Evolutionary conservation across 2,329 filamentous ascomycete species (phyloP).

Genomic region (Xylaria sp.): DNA sequence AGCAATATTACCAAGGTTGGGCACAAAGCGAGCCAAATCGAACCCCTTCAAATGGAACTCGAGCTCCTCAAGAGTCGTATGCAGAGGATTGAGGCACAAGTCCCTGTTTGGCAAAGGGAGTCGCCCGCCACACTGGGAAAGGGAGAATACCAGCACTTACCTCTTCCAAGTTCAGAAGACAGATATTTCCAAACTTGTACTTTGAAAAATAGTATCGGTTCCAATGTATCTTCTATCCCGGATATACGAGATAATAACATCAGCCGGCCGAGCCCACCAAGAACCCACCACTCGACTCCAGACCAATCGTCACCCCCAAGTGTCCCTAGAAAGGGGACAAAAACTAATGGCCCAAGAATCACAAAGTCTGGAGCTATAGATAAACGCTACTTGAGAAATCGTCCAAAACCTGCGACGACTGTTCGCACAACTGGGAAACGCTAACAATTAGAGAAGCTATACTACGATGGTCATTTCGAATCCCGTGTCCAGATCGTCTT

Average conservation of each 20-base stretch:
- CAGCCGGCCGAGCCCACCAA: background rate
- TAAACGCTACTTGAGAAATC: conserved; percentile 12
- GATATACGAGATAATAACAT: background rate
- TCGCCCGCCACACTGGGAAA: background rate
- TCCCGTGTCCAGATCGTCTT: background rate
- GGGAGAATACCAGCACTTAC: background rate
- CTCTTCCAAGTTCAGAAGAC: conserved; percentile 1
- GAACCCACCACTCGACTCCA: background rate
- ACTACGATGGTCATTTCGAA: background rate
- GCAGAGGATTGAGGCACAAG: conserved; percentile 43
- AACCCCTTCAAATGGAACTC: conserved; percentile 50
- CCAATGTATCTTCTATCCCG: background rate
- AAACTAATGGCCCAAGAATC: background rate
- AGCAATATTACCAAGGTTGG: conserved; percentile 47
- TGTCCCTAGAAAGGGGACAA: background rate
- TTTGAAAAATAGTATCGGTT: background rate
- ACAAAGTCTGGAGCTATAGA: conserved; percentile 22
- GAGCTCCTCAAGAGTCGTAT: conserved; percentile 47
- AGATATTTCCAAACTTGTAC: conserved; percentile 11
- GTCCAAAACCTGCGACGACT: background rate
- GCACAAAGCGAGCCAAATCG: conserved; percentile 46
- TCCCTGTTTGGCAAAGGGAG: conserved; percentile 9
- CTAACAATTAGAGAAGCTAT: background rate
- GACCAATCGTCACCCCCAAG: conserved; percentile 3
- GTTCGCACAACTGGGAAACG: background rate